These are phyloP conservation scores for Yarrowia sp. DNA, from an alignment of 805 yeast species.

Conservation along the genomic window DNA sequence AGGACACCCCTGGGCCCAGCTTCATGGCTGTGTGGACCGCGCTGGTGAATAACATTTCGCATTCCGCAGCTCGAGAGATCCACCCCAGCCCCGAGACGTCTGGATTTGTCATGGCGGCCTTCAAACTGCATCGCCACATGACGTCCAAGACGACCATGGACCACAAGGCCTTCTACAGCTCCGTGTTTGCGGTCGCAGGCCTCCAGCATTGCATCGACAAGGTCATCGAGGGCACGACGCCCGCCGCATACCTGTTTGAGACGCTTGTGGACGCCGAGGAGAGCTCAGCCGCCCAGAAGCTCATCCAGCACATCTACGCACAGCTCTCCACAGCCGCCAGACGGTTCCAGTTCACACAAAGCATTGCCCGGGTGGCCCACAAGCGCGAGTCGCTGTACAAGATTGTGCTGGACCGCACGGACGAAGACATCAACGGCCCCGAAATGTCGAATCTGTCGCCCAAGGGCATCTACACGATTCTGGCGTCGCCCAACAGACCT, in stretches of 20 bases:
- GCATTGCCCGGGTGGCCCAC: not conserved
- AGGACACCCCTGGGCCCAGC: not conserved
- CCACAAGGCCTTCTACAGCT: slow-evolving; percentile 1
- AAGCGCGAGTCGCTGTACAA: not conserved
- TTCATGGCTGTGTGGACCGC: slow-evolving; percentile 6
- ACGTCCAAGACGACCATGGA: not conserved
- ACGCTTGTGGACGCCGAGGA: not conserved
- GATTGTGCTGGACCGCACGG: not conserved
- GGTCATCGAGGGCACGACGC: not conserved
- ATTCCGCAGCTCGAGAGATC: slow-evolving; percentile 4
- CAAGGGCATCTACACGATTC: not conserved
- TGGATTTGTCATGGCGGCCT: not conserved
- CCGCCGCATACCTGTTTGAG: not conserved
- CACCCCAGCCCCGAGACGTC: slow-evolving; percentile 1
- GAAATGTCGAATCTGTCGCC: not conserved
- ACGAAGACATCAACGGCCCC: not conserved
- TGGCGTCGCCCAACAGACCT: not conserved
- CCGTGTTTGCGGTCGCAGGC: not conserved
- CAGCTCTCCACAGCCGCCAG: not conserved
- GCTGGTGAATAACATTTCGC: not conserved
- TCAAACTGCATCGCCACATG: slow-evolving; percentile 1
- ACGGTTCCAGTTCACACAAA: slow-evolving; percentile 13
- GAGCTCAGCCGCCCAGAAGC: not conserved
- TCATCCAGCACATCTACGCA: not conserved
- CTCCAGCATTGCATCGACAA: not conserved